Evolutionary conservation across 345 rosid species (phyloP).

Genomic region (Acer saccharum): DNA sequence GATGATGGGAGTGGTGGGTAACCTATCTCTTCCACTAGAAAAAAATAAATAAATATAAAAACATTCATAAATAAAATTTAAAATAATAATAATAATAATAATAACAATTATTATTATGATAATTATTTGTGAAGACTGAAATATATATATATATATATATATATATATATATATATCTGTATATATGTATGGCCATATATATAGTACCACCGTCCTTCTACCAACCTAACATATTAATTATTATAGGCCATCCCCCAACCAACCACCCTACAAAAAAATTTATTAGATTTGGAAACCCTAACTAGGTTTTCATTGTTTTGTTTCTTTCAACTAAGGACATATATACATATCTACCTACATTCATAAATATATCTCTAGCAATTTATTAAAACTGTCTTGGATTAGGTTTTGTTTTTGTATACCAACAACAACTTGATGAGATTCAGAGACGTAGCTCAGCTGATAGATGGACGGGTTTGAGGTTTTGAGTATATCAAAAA

Average conservation of each 20-base stretch:
- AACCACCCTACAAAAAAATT: not conserved
- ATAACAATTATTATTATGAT: not conserved
- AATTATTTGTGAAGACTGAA: conserved; percentile 12
- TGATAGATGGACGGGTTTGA: too few relatives aligned
- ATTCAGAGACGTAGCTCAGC: too few relatives aligned
- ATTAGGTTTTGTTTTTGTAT: not conserved
- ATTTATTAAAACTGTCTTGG: too few relatives aligned
- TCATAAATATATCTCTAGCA: too few relatives aligned
- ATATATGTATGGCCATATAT: not conserved
- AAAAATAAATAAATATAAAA: not conserved
- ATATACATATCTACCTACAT: too few relatives aligned
- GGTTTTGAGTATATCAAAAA: too few relatives aligned
- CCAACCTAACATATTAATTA: conserved; percentile 43
- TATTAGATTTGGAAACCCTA: conserved; percentile 7
- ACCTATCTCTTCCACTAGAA: conserved; percentile 31
- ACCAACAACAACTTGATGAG: not conserved
- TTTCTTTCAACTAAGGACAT: not conserved
- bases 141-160: not conserved
- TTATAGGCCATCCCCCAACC: conserved; percentile 29
- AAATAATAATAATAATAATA: too few relatives aligned
- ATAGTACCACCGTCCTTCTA: conserved; percentile 23
- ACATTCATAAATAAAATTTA: too few relatives aligned
- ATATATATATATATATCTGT: not conserved
- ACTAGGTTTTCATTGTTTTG: not conserved
- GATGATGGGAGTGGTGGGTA: conserved; percentile 45